Evolutionary conservation across 345 rosid genomes (phyloP).

Genomic region (Salix suchowensis): DNA sequence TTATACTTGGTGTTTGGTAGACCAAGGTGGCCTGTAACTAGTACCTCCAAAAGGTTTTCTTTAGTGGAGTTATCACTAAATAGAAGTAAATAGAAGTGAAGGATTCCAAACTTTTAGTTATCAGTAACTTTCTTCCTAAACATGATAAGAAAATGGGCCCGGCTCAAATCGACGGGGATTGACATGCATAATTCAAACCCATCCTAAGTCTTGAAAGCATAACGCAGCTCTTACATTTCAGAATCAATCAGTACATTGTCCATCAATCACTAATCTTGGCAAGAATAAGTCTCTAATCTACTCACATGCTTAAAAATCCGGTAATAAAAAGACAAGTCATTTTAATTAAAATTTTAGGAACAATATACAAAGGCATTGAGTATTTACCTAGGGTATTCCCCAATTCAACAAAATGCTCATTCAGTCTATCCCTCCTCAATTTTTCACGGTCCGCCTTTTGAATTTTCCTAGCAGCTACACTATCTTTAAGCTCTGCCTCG

Average conservation of each 20-base stretch:
- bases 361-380: background rate
- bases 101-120: background rate
- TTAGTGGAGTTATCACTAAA: no score
- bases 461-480: constrained; percentile 47
- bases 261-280: no score
- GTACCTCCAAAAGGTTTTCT: no score
- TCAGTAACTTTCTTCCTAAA: background rate
- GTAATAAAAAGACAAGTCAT: background rate
- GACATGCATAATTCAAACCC: background rate
- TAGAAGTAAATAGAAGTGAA: background rate
- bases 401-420: constrained; percentile 75
- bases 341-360: background rate
- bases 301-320: background rate
- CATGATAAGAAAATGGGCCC: background rate
- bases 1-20: no score
- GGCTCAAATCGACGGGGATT: background rate
- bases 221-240: no score
- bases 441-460: constrained; percentile 94
- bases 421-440: constrained; percentile 82
- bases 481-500: constrained; percentile 42
- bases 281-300: no score
- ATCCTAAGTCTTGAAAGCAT: no score
- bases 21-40: no score
- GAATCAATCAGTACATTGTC: no score
- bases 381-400: constrained; percentile 68